Evolutionary conservation across 2,329 filamentous ascomycete genomes (phyloP), one percentile per base, ranked within the genome.

Genomic region (Colletotrichum falcatum): DNA sequence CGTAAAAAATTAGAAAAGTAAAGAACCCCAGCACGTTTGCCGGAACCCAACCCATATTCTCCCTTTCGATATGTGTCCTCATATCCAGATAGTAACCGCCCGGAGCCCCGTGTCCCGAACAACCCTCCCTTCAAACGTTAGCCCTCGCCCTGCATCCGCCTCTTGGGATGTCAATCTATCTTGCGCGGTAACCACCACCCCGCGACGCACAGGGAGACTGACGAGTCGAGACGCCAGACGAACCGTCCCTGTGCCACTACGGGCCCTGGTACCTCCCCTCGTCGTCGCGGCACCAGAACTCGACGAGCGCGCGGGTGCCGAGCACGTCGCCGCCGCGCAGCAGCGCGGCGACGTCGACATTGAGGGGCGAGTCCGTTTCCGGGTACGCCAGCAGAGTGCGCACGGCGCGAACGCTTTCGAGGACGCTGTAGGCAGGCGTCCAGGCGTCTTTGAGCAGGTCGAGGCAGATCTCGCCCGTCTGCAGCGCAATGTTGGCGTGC

Each of bases 391-490:
- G 83, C 75, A 96, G 84, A 83, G 92, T 87, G 74, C 92, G 88
- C 73, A 95, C 87, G 56, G 90, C 90, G 75, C 92, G 91, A 76
- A 95, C 83, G 72, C 91, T 92, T 76, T 91, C 89, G 44, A 91
- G 87, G 26, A 98, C 87, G 49, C 91, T 95, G 81, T 97, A 96
- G 23, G 94, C 90, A 1, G 95, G 93, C 70, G 93, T 92, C 95
- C 95, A 98, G 23, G 88, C 87, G 65, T 91, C 87, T 77, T 88
- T 87, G 70, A 99, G 86, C 72, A 98, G 87, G 78, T 98, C 96
- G 35, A 98, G 89, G 80, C 96, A 99, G 78, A 99, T 96, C 82
- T 98, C 95, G 75, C 96, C 96, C 2, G 90, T 94, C 75, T 86
- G 76, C 73, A 88, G 84, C 62, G 85, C 84, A 39, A 90, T 90